A percentile compares a stretch with the other conserved stretches of the same genome.
Evolutionary conservation across 75 land plant species (phyloP).

Genomic region (Larix kaempferi): DNA sequence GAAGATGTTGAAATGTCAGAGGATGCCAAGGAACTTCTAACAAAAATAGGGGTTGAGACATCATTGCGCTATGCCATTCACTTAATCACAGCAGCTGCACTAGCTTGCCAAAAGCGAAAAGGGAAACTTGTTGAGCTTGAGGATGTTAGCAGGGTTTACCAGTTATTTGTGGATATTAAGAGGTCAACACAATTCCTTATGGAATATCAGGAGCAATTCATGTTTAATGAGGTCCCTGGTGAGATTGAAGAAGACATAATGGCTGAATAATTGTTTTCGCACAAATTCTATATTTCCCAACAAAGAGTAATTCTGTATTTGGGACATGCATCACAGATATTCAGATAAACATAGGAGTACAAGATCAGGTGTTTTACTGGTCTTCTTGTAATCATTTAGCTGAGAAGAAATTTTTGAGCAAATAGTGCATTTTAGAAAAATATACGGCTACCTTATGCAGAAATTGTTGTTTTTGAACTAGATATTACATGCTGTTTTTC

Average conservation of each 20-base stretch:
- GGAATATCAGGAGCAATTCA: slow-evolving; percentile 91
- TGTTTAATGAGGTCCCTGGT: slow-evolving; percentile 69
- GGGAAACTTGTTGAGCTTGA: slow-evolving; percentile 85
- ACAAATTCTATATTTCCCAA: not conserved
- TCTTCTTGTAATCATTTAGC: not conserved
- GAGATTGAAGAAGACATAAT: slow-evolving; percentile 22
- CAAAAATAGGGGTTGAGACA: slow-evolving; percentile 79
- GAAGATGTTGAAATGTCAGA: slow-evolving; percentile 93
- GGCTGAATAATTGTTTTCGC: not conserved
- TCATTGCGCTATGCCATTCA: slow-evolving; percentile 87
- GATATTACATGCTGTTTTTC: too few species aligned
- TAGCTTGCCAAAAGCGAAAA: slow-evolving; percentile 85
- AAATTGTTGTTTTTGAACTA: too few species aligned
- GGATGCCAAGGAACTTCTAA: slow-evolving; percentile 76
- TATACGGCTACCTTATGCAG: too few species aligned
- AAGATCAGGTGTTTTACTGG: not conserved
- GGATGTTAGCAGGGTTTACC: slow-evolving; percentile 78
- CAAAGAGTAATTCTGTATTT: not conserved
- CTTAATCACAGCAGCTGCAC: slow-evolving; percentile 76
- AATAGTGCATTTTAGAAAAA: too few species aligned
- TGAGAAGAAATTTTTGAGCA: too few species aligned
- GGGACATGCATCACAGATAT: not conserved
- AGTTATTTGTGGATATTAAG: slow-evolving; percentile 86
- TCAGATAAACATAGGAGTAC: not conserved
- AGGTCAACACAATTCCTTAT: slow-evolving; percentile 91